A percentile compares a stretch with the other conserved stretches of the same genome.
phyloP scores from a whole-genome alignment of 495 filamentous ascomycete genomes.

The Penicillium robsamsonii region DNA sequence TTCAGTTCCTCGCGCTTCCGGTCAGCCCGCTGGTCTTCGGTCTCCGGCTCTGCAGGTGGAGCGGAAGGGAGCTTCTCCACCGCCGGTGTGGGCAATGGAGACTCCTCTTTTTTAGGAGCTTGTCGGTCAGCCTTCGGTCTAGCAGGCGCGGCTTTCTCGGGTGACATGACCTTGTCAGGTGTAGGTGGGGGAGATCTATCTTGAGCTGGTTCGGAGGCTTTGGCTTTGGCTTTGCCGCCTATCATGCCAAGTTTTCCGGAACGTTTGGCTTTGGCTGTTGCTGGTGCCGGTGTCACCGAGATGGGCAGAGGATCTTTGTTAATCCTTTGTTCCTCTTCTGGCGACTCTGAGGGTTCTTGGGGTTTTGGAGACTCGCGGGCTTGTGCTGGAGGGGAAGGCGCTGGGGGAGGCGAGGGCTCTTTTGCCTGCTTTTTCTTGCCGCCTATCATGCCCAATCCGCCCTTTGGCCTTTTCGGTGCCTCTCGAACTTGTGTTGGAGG shows the following conservation, averaged over 20 bases:
- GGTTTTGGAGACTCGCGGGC: background rate
- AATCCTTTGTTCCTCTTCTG: background rate
- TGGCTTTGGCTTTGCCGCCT: conserved; percentile 30
- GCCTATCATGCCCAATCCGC: conserved; percentile 37
- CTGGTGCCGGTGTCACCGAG: conserved; percentile 1
- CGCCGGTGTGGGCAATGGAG: conserved; percentile 16
- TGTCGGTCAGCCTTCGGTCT: background rate
- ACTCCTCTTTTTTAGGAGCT: background rate
- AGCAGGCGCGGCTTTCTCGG: background rate
- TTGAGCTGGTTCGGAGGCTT: background rate
- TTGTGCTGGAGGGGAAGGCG: conserved; percentile 8
- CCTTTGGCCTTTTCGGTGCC: conserved; percentile 22
- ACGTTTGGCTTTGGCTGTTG: conserved; percentile 25
- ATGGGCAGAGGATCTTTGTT: conserved; percentile 1
- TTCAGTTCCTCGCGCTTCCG: conserved; percentile 63
- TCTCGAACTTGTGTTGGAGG: conserved; percentile 7
- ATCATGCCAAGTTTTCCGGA: conserved; percentile 36
- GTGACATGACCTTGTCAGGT: background rate
- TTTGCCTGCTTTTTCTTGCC: conserved; percentile 34
- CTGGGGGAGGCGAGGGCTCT: conserved; percentile 6
- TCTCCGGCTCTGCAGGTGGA: conserved; percentile 24
- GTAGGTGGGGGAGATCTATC: background rate
- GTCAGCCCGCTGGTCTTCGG: conserved; percentile 56
- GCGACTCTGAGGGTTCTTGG: background rate
- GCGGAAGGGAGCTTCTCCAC: background rate